Percentiles rank a stretch among this genome's conserved stretches.
Conservation (phyloP, 1,139 yeast species). For the Arxiozyma bovina region DNA sequence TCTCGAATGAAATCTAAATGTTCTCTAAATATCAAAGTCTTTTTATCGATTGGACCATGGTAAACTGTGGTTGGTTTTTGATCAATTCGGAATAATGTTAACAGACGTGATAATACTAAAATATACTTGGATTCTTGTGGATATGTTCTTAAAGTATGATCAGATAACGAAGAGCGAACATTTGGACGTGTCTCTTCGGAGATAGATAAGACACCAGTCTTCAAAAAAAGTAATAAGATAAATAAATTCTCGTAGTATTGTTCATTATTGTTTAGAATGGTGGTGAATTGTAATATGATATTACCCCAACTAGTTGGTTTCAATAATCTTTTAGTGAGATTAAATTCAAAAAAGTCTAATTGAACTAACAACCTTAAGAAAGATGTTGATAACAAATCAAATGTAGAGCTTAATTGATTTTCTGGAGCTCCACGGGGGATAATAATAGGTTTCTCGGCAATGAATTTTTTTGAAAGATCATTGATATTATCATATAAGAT, state of each 20-base stretch:
- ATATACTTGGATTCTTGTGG: constrained; percentile 34
- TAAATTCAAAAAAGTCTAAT: constrained; percentile 44
- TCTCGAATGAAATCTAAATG: constrained; percentile 47
- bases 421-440: constrained; percentile 28
- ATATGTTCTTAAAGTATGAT: constrained; percentile 28
- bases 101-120: constrained; percentile 48
- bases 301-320: constrained; percentile 51
- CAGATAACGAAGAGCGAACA: constrained; percentile 27
- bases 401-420: constrained; percentile 34
- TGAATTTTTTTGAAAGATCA: constrained; percentile 30
- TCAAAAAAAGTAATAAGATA: constrained; percentile 41
- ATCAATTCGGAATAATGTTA: constrained; percentile 46
- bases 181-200: constrained; percentile 29
- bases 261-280: constrained; percentile 29
- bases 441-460: constrained; percentile 34
- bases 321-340: constrained; percentile 32
- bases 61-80: constrained; percentile 47
- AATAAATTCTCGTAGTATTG: constrained; percentile 35
- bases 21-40: constrained; percentile 57
- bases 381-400: constrained; percentile 54
- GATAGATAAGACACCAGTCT: constrained; percentile 34
- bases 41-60: constrained; percentile 63
- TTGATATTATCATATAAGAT: constrained; percentile 20
- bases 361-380: constrained; percentile 51
- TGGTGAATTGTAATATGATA: constrained; percentile 34